Base-by-base conservation (phyloP, 2,329 filamentous ascomycete genomes). In the Zymoseptoria brevis region DNA sequence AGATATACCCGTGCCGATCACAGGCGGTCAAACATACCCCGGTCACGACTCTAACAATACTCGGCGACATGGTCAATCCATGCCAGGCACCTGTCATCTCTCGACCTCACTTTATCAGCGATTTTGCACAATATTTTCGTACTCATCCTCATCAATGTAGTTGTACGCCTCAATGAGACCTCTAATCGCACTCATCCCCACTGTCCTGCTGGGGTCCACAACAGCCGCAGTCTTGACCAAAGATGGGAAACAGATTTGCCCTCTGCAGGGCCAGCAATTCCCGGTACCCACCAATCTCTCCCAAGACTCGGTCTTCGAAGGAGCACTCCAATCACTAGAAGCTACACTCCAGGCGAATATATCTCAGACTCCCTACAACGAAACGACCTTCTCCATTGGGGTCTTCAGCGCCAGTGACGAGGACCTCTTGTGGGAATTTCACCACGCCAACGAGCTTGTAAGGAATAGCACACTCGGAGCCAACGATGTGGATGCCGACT, bases 261-360 rank as follows among this genome's bases (percentile, higher is more conserved):
- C 64, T 13, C 54, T 66, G n/a, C 60, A 64, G 50, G 64, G 62
- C n/a, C 62, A 62, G 49, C 62, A 66, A 54, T 66, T 55, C 21
- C 64, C 62, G 1, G 41, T 58, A 4, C 62, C 64, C 8, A 62
- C 55, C 19, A 49, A 30, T 22, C 26, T 66, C 7, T 52, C 57
- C 3, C 26, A 60, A 30, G 62, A 66, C 21, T 11, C 58, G 3
- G 7, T 56, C 6, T 61, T 64, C 24, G 57, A 56, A n/a, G 57
- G 58, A 29, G 58, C 60, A 6, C 58, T 59, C 26, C 58, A 59
- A 19, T 22, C 29, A 9, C 57, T 66, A 7, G 58, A 62, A 51
- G 58, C 57, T 9, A 58, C 56, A 29, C 55, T 63, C 55, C 55
- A 60, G 21, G 57, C 60, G 21, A 64, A 64, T 16, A 41, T 64